Conservation (phyloP, 805 yeast genomes). For the Scheffersomyces ergatensis region DNA sequence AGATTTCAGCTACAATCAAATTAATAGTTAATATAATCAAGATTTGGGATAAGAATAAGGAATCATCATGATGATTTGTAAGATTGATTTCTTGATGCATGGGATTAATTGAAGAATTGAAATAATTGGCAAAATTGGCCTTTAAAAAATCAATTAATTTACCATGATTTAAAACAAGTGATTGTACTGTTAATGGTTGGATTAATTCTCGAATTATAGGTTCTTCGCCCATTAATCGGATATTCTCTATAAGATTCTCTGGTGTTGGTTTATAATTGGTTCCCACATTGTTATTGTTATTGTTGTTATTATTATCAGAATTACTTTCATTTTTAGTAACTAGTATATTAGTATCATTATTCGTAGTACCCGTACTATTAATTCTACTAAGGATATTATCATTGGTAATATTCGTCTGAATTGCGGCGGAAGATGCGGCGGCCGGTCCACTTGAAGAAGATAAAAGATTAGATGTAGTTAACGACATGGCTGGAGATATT, state of each 20-base stretch:
- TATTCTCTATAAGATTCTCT: conserved; percentile 19
- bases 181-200: conserved; percentile 26
- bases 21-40: conserved; percentile 23
- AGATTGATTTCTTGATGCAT: conserved; percentile 13
- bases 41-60: conserved; percentile 23
- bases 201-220: conserved; percentile 23
- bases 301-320: not conserved
- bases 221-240: conserved; percentile 21
- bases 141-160: conserved; percentile 21
- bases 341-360: not conserved
- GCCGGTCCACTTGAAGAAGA: not conserved
- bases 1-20: conserved; percentile 25
- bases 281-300: conserved; percentile 7
- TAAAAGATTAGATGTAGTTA: not conserved
- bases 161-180: conserved; percentile 18
- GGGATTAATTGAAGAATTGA: conserved; percentile 2
- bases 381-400: no score
- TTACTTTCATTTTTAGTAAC: not conserved
- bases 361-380: not conserved
- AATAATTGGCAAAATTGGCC: conserved; percentile 11
- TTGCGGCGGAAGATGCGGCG: not conserved
- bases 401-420: not conserved
- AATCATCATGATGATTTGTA: conserved; percentile 22
- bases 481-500: not conserved
- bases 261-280: conserved; percentile 11